Conservation (phyloP, 2,329 filamentous ascomycete genomes). For the Dothideomycetes sp. region DNA sequence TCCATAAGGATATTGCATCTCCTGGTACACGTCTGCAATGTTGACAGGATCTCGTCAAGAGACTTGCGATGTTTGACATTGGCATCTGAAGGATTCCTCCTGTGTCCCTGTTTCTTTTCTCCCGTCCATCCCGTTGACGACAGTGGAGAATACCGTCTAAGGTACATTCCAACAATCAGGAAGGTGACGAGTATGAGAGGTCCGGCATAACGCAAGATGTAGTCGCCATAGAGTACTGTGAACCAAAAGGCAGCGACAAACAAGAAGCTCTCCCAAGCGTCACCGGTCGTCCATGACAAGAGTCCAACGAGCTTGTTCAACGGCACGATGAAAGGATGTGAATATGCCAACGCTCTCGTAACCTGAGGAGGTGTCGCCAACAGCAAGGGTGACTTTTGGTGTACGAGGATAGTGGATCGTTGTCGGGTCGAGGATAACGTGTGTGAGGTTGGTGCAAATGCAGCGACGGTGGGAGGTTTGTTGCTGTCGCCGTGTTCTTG, state of each 20-base stretch:
- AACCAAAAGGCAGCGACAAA: conserved; percentile 81
- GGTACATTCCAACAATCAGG: conserved; percentile 88
- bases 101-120: conserved; percentile 48
- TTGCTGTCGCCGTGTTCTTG: conserved; percentile 22
- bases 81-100: conserved; percentile 46
- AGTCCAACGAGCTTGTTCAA: conserved; percentile 78
- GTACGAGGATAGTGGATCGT: conserved; percentile 84
- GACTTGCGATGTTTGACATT: conserved; percentile 70
- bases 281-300: conserved; percentile 85
- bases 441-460: conserved; percentile 77
- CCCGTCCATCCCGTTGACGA: conserved; percentile 74
- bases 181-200: conserved; percentile 71
- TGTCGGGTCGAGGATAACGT: conserved; percentile 55
- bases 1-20: conserved; percentile 88
- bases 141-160: conserved; percentile 76
- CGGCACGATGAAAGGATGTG: conserved; percentile 84
- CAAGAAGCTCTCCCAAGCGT: conserved; percentile 95
- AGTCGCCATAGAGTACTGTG: conserved; percentile 74
- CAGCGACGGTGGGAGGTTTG: conserved; percentile 61
- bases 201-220: conserved; percentile 69
- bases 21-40: conserved; percentile 78
- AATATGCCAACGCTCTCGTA: conserved; percentile 88
- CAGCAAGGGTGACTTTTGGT: conserved; percentile 89
- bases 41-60: conserved; percentile 93
- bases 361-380: conserved; percentile 91